Percentiles rank a stretch among this genome's conserved stretches.
Evolutionary conservation across 108 stramenopile genomes (phyloP).

Genomic region (Hondaea fermentalgiana): DNA sequence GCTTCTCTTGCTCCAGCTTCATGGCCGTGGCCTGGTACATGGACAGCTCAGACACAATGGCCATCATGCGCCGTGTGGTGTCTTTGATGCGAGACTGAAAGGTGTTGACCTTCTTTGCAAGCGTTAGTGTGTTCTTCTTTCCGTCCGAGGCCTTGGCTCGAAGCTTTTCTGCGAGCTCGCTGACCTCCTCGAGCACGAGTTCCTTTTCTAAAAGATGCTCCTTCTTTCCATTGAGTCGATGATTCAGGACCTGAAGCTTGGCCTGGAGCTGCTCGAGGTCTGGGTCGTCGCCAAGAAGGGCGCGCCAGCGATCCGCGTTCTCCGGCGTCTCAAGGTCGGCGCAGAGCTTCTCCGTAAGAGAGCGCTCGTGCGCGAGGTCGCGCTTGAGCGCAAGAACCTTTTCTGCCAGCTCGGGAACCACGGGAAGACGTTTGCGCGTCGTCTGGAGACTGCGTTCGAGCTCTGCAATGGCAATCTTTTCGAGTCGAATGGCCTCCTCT

Average conservation of each 20-base stretch:
- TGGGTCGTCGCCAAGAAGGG: slow-evolving; percentile 45
- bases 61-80: slow-evolving; percentile 52
- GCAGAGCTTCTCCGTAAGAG: slow-evolving; percentile 40
- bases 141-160: slow-evolving; percentile 33
- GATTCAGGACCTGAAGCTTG: slow-evolving; percentile 42
- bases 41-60: slow-evolving; percentile 49
- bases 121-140: slow-evolving; percentile 22
- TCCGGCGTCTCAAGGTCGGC: slow-evolving; percentile 49
- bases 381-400: slow-evolving; percentile 26
- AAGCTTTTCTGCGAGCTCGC: slow-evolving; percentile 38
- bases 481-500: slow-evolving; percentile 46
- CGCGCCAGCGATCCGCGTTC: slow-evolving; percentile 43
- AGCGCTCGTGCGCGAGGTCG: slow-evolving; percentile 34
- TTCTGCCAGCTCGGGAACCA: slow-evolving; percentile 26
- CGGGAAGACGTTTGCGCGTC: slow-evolving; percentile 26
- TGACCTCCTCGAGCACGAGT: slow-evolving; percentile 54
- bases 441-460: slow-evolving; percentile 36
- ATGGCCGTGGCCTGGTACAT: slow-evolving; percentile 61
- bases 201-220: slow-evolving; percentile 53
- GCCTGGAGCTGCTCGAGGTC: slow-evolving; percentile 45
- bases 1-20: slow-evolving; percentile 54
- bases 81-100: slow-evolving; percentile 41
- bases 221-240: slow-evolving; percentile 41
- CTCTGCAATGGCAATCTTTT: slow-evolving; percentile 44
- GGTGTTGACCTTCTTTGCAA: slow-evolving; percentile 42